Percentiles rank a stretch among this genome's conserved stretches.
Evolutionary conservation across 75 land plant species (phyloP).

Genomic region (Pinus taeda): DNA sequence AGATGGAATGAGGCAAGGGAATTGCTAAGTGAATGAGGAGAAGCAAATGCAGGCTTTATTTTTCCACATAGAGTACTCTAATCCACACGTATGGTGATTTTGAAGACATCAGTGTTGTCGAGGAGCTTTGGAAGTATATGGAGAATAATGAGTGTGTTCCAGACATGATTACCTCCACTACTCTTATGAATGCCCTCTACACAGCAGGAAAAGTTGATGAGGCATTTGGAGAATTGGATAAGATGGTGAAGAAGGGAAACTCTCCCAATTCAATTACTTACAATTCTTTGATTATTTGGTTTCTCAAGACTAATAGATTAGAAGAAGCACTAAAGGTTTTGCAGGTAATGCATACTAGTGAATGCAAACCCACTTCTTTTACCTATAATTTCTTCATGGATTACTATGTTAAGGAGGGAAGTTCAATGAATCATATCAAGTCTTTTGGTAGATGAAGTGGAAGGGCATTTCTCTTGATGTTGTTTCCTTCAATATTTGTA

Average conservation of each 20-base stretch:
- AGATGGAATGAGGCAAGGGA: constrained; percentile 40
- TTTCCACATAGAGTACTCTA: not conserved
- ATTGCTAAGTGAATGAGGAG: constrained; percentile 46
- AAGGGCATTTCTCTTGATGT: not conserved
- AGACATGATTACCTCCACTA: constrained; percentile 70
- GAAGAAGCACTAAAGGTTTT: constrained; percentile 2
- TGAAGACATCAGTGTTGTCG: constrained; percentile 37
- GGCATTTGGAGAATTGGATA: constrained; percentile 1
- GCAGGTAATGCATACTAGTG: constrained; percentile 8
- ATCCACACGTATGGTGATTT: not conserved
- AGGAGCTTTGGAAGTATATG: constrained; percentile 33
- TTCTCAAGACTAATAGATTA: not conserved
- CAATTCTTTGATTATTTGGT: constrained; percentile 14
- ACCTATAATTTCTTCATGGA: not conserved
- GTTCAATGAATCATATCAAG: not conserved
- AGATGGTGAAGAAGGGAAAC: constrained; percentile 6
- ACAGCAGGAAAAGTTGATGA: constrained; percentile 24
- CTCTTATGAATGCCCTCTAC: constrained; percentile 57
- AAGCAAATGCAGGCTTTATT: constrained; percentile 43
- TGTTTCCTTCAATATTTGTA: constrained; percentile 2
- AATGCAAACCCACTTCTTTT: not conserved
- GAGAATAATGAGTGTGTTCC: constrained; percentile 38
- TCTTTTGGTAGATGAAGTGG: not conserved
- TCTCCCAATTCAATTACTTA: constrained; percentile 11
- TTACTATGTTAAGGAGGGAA: not conserved